Evolutionary conservation across 495 filamentous ascomycete species (phyloP), one percentile per base, ranked within the genome.

Genomic region (Umbilicaria muhlenbergii): DNA sequence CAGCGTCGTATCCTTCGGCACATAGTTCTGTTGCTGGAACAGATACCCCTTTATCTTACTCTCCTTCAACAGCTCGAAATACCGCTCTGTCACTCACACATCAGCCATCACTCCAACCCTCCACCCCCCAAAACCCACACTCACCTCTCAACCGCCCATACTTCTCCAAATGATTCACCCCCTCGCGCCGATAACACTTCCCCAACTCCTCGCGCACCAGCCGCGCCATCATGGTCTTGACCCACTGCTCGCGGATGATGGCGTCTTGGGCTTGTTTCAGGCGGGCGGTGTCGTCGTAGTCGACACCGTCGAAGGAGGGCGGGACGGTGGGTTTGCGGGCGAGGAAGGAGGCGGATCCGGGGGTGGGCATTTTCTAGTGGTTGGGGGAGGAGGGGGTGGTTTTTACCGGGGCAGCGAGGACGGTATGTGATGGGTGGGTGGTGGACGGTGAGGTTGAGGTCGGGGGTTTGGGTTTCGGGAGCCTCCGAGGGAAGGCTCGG

Each of bases 161-260:
- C 68, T 95, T 98, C 75, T 94, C 89, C 52, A 96, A 62, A 63
- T 98, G 91, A 64, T 96, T 96, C 44, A 94, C 84, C 4, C 91
- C 91, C 65, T 98, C 88, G 45, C 81, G 72, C 56, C 75, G 73
- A 70, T 98, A 98, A 66, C 91, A 98, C 70, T 93, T 94, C 53
- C 84, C 77, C 65, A 98, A 61, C 68, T 98, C 92, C 64, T 96
- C 85, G 34, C 87, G 73, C 32, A 96, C 84, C 41, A 98, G 67
- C 46, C 91, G 70, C 15, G 85, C 83, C 91, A 95, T 96, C 91
- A 98, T 98, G 52, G 77, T 80, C 59, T 77, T 77, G 21, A 98
- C 86, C 92, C 92, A 98, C 66, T 98, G 91, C 65, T 98, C 91
- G 34, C 86, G 77, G 54, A 98, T 78, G 37, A 98, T 79, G 32